Evolutionary conservation across 1,139 yeast genomes (phyloP), one percentile per base, ranked within the genome.

Genomic region (Arxiozyma telluris): DNA sequence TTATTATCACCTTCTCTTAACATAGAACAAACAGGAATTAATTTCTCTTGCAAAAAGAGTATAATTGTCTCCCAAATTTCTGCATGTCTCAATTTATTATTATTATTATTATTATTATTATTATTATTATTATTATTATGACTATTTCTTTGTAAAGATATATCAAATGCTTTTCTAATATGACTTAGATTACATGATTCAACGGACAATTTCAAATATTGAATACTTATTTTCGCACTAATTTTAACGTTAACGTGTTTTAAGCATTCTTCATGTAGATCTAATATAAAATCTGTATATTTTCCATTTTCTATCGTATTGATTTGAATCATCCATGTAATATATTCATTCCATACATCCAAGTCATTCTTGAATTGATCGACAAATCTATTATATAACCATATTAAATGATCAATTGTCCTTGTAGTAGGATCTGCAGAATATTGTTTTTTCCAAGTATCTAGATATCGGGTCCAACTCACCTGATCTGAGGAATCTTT

Each of bases 61-160:
- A 43, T 72, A 68, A 18, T 74, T 30, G 75, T 53, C 0, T 78
- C 77, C 96, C 96, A 89, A 2, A 88, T 70, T 25, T 71, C 60
- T 8, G 68, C 68, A 64, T 87, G 96, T 41, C 79, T 79, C 0
- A 77, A 68, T 15, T 77, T 58, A 0, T 85, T 49, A 1, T 51
- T 80, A 7, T 51, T 80, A 7, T 34, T 34, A 8, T 11, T 30
- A n/a, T n/a, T n/a, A n/a, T n/a, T n/a, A n/a, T n/a, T n/a, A n/a
- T n/a, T n/a, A n/a, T n/a, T n/a, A 15, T 34, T 34, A 6, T 6
- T 15, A 34, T 34, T 34, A 12, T n/a, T 34, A 34, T 34, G 17
- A 34, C 39, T 34, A n/a, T 85, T 61, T 5, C 71, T 62, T 54
- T 73, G 73, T 12, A 89, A 69, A 1, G 87, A 78, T 41, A 69